phyloP scores from a whole-genome alignment of 2,329 filamentous ascomycete species.

The Colletotrichum tofieldiae region DNA sequence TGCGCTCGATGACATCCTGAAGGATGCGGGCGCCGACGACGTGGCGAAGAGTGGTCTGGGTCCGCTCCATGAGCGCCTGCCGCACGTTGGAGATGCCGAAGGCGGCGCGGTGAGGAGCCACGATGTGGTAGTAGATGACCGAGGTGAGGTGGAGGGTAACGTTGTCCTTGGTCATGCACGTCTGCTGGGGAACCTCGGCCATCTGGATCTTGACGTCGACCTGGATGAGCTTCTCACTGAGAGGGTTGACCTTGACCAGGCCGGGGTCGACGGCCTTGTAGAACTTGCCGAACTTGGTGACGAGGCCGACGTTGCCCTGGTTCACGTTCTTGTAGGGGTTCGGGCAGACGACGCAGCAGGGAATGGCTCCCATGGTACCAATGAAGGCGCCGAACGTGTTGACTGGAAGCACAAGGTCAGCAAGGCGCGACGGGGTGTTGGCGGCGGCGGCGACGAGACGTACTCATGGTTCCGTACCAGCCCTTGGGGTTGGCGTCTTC shows the following conservation, averaged over 20 bases:
- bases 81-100: conserved; percentile 96
- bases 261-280: conserved; percentile 97
- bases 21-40: conserved; percentile 96
- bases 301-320: conserved; percentile 94
- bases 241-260: conserved; percentile 96
- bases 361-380: conserved; percentile 87
- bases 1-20: conserved; percentile 98
- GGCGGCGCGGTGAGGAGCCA: conserved; percentile 93
- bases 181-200: conserved; percentile 89
- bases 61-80: conserved; percentile 97
- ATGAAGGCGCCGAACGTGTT: conserved; percentile 81
- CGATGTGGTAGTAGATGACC: conserved; percentile 99
- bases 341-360: conserved; percentile 92
- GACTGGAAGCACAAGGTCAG: conserved; percentile 60
- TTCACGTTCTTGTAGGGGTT: conserved; percentile 95
- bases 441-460: conserved; percentile 51
- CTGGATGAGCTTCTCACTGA: conserved; percentile 90
- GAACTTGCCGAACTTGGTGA: conserved; percentile 96
- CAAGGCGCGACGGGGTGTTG: neutral
- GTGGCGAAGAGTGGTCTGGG: conserved; percentile 96
- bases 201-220: conserved; percentile 99
- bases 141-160: conserved; percentile 94
- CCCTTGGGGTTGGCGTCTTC: conserved; percentile 81
- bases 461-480: conserved; percentile 93
- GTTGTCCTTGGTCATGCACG: conserved; percentile 99